Evolutionary conservation across 805 yeast species (phyloP), one percentile per base, ranked within the genome.

Genomic region (Yarrowia keelungensis): DNA sequence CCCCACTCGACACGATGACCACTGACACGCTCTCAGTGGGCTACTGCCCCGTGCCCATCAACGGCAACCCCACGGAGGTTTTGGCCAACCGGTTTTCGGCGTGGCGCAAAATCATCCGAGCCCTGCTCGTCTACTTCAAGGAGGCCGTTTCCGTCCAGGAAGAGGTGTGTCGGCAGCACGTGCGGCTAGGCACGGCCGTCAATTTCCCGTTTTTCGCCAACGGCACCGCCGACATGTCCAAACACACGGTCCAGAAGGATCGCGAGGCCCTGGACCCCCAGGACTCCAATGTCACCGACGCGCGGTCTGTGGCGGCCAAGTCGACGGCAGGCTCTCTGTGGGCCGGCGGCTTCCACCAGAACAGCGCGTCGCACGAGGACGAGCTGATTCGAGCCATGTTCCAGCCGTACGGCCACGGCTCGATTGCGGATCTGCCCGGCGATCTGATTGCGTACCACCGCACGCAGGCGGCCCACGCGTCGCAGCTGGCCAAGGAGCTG

Each of bases 111-210:
- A 86, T 93, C 68, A 87, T 92, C 69, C 86, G 87, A 71, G 89
- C 94, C 43, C 79, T 94, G 69, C 83, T 91, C 22, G 85, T 84
- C 58, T 94, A 94, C 75, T 81, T 94, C 71, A 85, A 85, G 71
- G 97, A 92, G 74, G 88, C 87, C 47, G 92, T 91, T 10, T 84
- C 90, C 14, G 93, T 91, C 69, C 95, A 92, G 76, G 97, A 93
- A 77, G 97, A 93, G 75, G 85, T 91, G 16, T 87, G 90, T 43
- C 86, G 97, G 70, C 97, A 91, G 74, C 95, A 91, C 72, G 79
- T 88, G 64, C 81, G 97, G 64, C 82, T 92, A 54, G 90, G 91
- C 70, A 93, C 91, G 76, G 92, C 97, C 10, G 88, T 90, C 19
- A 80, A 81, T 58, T 81, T 85, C 73, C 85, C 86, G 19, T 81